These are phyloP conservation scores for Albugo laibachii DNA, from an alignment of 352 stramenopile species.

Conservation along the genomic window DNA sequence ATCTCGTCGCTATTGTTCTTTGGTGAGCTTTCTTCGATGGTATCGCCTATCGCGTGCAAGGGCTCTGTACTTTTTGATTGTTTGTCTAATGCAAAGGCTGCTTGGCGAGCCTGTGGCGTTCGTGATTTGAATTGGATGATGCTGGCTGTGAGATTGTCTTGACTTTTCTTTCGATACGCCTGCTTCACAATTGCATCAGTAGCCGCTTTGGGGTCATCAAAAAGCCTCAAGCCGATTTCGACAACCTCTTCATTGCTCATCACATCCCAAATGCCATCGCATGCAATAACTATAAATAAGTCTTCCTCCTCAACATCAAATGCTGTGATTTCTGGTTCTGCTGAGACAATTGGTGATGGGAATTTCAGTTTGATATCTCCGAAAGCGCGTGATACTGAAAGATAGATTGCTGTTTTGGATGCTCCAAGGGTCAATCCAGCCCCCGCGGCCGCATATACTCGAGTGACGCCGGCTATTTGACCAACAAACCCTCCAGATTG, in stretches of 20 bases:
- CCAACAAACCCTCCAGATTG: conserved; percentile 25
- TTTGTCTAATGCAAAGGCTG: neutral
- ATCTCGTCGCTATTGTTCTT: conserved; percentile 15
- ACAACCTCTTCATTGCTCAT: conserved; percentile 37
- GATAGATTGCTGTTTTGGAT: conserved; percentile 12
- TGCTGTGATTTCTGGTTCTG: conserved; percentile 21
- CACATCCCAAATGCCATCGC: conserved; percentile 43
- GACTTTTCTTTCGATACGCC: conserved; percentile 27
- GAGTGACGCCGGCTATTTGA: conserved; percentile 20
- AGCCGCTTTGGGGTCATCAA: conserved; percentile 18
- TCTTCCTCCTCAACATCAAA: conserved; percentile 18
- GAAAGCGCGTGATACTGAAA: conserved; percentile 39
- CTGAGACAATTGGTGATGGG: conserved; percentile 23
- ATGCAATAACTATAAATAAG: conserved; percentile 33
- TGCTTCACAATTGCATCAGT: conserved; percentile 29
- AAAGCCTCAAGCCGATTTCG: conserved; percentile 19
- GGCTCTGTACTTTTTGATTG: too few species aligned
- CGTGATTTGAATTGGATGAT: conserved; percentile 12
- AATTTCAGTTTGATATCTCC: conserved; percentile 32
- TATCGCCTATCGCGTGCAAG: too few species aligned
- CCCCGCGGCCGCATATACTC: conserved; percentile 28
- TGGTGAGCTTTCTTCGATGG: neutral
- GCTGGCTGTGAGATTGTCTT: conserved; percentile 33
- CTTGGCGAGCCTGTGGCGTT: neutral
- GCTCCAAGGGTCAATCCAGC: conserved; percentile 14